A percentile compares a stretch with the other conserved stretches of the same genome.
Evolutionary conservation across 2,329 filamentous ascomycete species (phyloP).

Genomic region (Sclerotinia spermophila): DNA sequence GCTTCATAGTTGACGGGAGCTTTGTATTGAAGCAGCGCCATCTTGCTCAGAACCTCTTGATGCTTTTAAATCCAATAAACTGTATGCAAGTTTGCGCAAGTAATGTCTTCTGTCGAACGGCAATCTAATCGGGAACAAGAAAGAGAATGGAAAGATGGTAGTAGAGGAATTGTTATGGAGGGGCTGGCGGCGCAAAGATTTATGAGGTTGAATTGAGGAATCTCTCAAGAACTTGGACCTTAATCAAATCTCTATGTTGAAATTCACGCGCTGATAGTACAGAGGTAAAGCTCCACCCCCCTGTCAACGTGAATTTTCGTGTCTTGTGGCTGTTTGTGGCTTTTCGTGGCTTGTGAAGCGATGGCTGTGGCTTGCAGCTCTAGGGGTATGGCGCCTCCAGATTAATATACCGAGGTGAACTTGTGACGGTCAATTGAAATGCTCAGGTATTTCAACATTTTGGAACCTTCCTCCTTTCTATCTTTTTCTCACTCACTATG

Average conservation of each 20-base stretch:
- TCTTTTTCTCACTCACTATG: background rate
- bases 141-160: background rate
- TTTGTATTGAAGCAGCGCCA: constrained; percentile 77
- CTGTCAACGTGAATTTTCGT: constrained; percentile 19
- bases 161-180: background rate
- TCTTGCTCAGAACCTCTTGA: constrained; percentile 43
- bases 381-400: background rate
- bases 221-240: background rate
- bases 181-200: constrained; percentile 12
- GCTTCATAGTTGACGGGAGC: constrained; percentile 81
- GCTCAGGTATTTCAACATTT: background rate
- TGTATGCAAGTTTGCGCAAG: constrained; percentile 5
- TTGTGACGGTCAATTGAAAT: constrained; percentile 6
- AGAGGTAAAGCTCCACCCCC: constrained; percentile 5
- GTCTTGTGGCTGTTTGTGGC: constrained; percentile 5
- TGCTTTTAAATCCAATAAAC: background rate
- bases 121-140: background rate
- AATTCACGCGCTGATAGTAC: constrained; percentile 15
- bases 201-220: constrained; percentile 15
- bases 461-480: background rate
- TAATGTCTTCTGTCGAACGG: background rate
- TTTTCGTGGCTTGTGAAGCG: background rate
- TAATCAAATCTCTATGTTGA: constrained; percentile 18
- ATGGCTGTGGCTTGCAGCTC: constrained; percentile 2
- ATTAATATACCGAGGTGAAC: constrained; percentile 15